phyloP scores from a whole-genome alignment of 805 yeast genomes.

The Candida ulmi region DNA sequence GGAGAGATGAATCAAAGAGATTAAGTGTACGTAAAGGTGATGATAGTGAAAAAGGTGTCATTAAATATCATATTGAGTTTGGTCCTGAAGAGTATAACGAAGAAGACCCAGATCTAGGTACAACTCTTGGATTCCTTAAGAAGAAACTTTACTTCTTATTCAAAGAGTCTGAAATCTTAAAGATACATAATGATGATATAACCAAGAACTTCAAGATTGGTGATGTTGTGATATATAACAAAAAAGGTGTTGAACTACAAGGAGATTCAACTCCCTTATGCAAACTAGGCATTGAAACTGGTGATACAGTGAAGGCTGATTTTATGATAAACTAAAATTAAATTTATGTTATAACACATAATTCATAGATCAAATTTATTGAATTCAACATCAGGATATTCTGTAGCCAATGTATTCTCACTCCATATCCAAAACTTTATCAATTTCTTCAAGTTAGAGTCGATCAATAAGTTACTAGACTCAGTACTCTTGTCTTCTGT shows the following conservation, averaged over 20 bases:
- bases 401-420: conserved; percentile 35
- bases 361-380: conserved; percentile 2
- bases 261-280: conserved; percentile 45
- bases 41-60: conserved; percentile 25
- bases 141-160: conserved; percentile 50
- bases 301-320: conserved; percentile 35
- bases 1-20: background rate
- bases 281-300: conserved; percentile 48
- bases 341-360: too few relatives aligned
- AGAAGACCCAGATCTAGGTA: conserved; percentile 64
- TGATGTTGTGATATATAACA: conserved; percentile 32
- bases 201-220: conserved; percentile 19
- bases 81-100: conserved; percentile 67
- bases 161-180: conserved; percentile 31
- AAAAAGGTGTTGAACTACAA: conserved; percentile 22
- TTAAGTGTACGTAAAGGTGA: conserved; percentile 7
- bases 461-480: conserved; percentile 8
- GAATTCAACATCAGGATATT: background rate
- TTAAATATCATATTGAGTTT: conserved; percentile 68
- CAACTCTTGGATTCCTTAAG: conserved; percentile 59
- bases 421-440: conserved; percentile 62
- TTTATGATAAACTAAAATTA: conserved; percentile 1
- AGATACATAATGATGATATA: background rate
- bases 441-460: conserved; percentile 42
- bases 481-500: background rate